Conservation (phyloP, 2,329 filamentous ascomycete species). For the Ascochyta koolunga region DNA sequence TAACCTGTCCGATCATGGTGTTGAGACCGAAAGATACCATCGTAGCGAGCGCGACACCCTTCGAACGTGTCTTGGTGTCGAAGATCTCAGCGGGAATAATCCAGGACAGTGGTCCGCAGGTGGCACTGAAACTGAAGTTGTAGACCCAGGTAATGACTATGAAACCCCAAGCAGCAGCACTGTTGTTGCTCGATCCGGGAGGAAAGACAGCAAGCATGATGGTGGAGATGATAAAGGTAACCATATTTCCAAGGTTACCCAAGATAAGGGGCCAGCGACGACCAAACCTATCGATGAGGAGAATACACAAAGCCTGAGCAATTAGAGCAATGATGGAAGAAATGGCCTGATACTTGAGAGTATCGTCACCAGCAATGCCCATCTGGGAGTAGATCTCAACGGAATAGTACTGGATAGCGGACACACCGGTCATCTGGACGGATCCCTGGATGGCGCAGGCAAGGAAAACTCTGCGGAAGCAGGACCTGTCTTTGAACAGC, state of each 20-base stretch:
- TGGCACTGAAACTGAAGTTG: slow-evolving; percentile 76
- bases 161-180: slow-evolving; percentile 71
- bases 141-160: slow-evolving; percentile 80
- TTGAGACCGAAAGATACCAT: slow-evolving; percentile 78
- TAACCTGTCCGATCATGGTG: slow-evolving; percentile 75
- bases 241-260: slow-evolving; percentile 73
- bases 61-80: slow-evolving; percentile 75
- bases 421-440: slow-evolving; percentile 74
- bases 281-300: slow-evolving; percentile 72
- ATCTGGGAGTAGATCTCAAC: slow-evolving; percentile 71
- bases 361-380: slow-evolving; percentile 68
- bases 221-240: slow-evolving; percentile 74
- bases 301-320: slow-evolving; percentile 71
- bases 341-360: slow-evolving; percentile 77
- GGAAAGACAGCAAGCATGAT: slow-evolving; percentile 66
- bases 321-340: slow-evolving; percentile 73
- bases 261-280: slow-evolving; percentile 74
- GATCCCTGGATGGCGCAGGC: slow-evolving; percentile 72
- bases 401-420: slow-evolving; percentile 74
- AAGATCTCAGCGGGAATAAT: slow-evolving; percentile 75
- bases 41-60: slow-evolving; percentile 76
- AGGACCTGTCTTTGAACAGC: slow-evolving; percentile 69
- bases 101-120: slow-evolving; percentile 71
- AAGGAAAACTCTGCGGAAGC: slow-evolving; percentile 74
- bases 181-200: slow-evolving; percentile 59